Conservation (phyloP, 208 protist genomes). For the Wallacemonas sp. region DNA sequence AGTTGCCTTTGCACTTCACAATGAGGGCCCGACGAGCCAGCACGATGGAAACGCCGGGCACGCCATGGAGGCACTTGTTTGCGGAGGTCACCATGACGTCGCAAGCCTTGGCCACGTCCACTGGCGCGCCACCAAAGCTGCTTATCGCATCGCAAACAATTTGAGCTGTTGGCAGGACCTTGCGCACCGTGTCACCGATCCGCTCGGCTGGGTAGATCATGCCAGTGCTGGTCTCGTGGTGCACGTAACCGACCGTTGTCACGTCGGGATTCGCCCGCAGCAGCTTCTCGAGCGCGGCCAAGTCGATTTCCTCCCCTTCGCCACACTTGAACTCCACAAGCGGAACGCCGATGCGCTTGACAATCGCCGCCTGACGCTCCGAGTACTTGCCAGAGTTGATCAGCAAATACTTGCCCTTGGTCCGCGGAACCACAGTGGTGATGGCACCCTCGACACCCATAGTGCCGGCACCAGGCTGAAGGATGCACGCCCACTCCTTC, state of each 20-base stretch:
- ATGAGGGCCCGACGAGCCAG: slow-evolving; percentile 51
- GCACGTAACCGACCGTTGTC: slow-evolving; percentile 79
- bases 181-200: slow-evolving; percentile 55
- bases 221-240: slow-evolving; percentile 90
- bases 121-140: slow-evolving; percentile 77
- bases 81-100: slow-evolving; percentile 77
- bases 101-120: slow-evolving; percentile 55
- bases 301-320: slow-evolving; percentile 67
- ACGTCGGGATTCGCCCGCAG: slow-evolving; percentile 58
- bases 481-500: slow-evolving; percentile 66
- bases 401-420: slow-evolving; percentile 71
- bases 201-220: slow-evolving; percentile 84
- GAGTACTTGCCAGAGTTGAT: slow-evolving; percentile 88
- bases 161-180: slow-evolving; percentile 46
- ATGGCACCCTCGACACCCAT: slow-evolving; percentile 88
- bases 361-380: slow-evolving; percentile 69
- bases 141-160: slow-evolving; percentile 88
- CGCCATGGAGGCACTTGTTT: slow-evolving; percentile 92
- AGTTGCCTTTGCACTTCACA: slow-evolving; percentile 49
- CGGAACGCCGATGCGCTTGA: slow-evolving; percentile 55
- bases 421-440: slow-evolving; percentile 57
- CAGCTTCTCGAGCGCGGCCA: slow-evolving; percentile 41
- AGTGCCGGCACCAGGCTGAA: slow-evolving; percentile 78
- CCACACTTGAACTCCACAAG: slow-evolving; percentile 50
- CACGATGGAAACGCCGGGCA: slow-evolving; percentile 83